Evolutionary conservation across 169 alveolate genomes (phyloP), one percentile per base, ranked within the genome.

Genomic region (Eimeria necatrix): DNA sequence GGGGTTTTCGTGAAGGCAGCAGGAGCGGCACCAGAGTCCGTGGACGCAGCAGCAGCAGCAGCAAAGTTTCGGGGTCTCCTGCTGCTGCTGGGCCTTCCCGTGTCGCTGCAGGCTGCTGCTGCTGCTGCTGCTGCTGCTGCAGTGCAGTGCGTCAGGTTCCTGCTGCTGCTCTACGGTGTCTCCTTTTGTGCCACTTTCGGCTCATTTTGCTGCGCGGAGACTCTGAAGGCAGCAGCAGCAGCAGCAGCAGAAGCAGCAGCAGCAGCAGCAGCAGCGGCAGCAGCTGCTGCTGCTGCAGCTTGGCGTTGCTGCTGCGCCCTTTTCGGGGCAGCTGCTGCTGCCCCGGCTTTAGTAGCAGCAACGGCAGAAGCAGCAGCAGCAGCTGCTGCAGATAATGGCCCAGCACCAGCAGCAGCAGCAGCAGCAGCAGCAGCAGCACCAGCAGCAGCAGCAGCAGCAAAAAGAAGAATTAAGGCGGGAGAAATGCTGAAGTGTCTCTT

Each of bases 91-190:
- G 76, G 76, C 5, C 20, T 9, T 9, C 76, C 76, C 9, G 76
- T 64, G 76, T 64, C 76, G 14, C 26, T 9, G 41, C 32, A 64
- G 41, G 76, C 76, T 24, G 18, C 26, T 20, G 8, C 26, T n/a
- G 18, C 76, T 64, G 76, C 76, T 14, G 76, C 76, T 9, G 76
- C 76, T 64, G 76, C 26, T 9, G 76, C 76, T 64, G 76, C 76
- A 20, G 18, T 64, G 76, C 76, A 64, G 26, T 64, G 32, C 9
- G 32, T 64, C 32, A 10, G 76, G 18, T 20, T 64, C 41, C 76
- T 64, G 76, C 76, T 64, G 76, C 76, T 64, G 76, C 76, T 64
- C 9, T 64, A 64, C 76, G 26, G 76, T 5, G 14, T 64, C 9
- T n/a, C 76, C 9, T 24, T 64, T 8, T 64, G 76, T n/a, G 76